Percentiles rank a stretch among this genome's conserved stretches.
Conservation (phyloP, 2,329 filamentous ascomycete species). For the Mariannaea sp. region DNA sequence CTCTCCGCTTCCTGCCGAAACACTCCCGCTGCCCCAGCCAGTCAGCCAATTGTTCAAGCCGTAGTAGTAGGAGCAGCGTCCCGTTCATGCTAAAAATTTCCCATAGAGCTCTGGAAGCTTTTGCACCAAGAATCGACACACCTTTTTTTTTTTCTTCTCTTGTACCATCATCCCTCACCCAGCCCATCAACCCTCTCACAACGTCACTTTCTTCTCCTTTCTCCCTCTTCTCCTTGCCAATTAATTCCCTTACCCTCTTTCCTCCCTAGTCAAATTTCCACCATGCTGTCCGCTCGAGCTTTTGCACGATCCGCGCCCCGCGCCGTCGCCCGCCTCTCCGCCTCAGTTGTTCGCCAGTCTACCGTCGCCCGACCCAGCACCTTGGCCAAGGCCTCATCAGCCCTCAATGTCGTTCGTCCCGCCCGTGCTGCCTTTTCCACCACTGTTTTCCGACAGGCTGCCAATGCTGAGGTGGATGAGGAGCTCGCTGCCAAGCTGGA, state of each 20-base stretch:
- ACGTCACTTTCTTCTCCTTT: too few relatives aligned
- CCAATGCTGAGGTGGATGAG: constrained; percentile 63
- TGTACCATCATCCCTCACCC: too few relatives aligned
- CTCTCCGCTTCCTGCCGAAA: constrained; percentile 8
- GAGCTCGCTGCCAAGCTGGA: constrained; percentile 87
- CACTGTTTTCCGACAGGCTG: constrained; percentile 47
- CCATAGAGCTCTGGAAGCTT: constrained; percentile 30
- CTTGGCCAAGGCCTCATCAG: constrained; percentile 50
- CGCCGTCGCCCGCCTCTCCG: constrained; percentile 61
- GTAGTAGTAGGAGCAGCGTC: too few relatives aligned
- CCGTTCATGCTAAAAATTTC: constrained; percentile 31
- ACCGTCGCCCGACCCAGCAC: constrained; percentile 54
- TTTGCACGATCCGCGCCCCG: constrained; percentile 71
- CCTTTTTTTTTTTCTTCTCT: not conserved
- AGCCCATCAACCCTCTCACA: constrained; percentile 17
- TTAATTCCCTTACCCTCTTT: constrained; percentile 14
- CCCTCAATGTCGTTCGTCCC: constrained; percentile 39
- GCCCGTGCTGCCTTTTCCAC: constrained; percentile 55
- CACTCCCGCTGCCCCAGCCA: constrained; percentile 3
- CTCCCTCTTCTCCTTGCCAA: too few relatives aligned
- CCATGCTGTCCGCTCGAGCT: constrained; percentile 72
- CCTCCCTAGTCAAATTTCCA: constrained; percentile 32
- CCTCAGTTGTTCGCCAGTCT: constrained; percentile 56
- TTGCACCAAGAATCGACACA: constrained; percentile 10
- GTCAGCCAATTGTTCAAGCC: constrained; percentile 20